phyloP scores from a whole-genome alignment of 1,284 basidiomycete genomes.

The Cyathus pygmaeus region DNA sequence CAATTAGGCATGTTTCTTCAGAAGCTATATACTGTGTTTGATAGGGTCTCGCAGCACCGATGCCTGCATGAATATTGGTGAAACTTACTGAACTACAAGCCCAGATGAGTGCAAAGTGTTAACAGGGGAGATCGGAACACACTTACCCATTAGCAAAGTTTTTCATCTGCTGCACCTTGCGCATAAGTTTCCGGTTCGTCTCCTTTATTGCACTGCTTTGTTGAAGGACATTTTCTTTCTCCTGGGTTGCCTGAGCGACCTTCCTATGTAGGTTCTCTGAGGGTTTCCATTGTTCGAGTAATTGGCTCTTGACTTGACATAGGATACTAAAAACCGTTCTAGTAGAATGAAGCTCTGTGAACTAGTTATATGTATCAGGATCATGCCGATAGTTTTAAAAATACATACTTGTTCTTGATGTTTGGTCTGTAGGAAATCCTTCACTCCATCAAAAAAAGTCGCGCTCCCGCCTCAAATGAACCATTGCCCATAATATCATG shows the following conservation, averaged over 20 bases:
- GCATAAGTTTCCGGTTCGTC: slow-evolving; percentile 44
- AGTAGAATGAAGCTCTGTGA: slow-evolving; percentile 51
- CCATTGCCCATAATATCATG: slow-evolving; percentile 51
- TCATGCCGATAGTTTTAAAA: slow-evolving; percentile 5
- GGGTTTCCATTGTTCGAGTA: slow-evolving; percentile 35
- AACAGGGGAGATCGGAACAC: no score
- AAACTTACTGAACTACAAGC: no score
- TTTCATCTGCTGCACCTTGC: slow-evolving; percentile 42
- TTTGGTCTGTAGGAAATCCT: slow-evolving; percentile 46
- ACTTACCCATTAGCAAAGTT: slow-evolving; percentile 46
- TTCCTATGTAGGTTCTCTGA: slow-evolving; percentile 34
- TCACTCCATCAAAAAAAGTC: slow-evolving; percentile 53
- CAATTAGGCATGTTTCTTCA: no score
- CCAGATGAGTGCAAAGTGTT: no score
- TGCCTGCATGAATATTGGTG: no score
- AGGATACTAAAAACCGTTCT: slow-evolving; percentile 53
- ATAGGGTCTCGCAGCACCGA: no score
- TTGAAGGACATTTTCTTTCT: slow-evolving; percentile 40
- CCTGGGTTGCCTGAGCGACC: slow-evolving; percentile 32
- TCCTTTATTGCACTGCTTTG: slow-evolving; percentile 20
- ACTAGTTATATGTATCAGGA: slow-evolving; percentile 39
- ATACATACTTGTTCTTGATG: slow-evolving; percentile 45
- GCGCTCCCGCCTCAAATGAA: slow-evolving; percentile 49
- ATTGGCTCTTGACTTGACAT: slow-evolving; percentile 47
- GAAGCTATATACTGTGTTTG: no score